These are phyloP conservation scores for Spathaspora hagerdaliae DNA, from an alignment of 805 yeast genomes.

Conservation along the genomic window DNA sequence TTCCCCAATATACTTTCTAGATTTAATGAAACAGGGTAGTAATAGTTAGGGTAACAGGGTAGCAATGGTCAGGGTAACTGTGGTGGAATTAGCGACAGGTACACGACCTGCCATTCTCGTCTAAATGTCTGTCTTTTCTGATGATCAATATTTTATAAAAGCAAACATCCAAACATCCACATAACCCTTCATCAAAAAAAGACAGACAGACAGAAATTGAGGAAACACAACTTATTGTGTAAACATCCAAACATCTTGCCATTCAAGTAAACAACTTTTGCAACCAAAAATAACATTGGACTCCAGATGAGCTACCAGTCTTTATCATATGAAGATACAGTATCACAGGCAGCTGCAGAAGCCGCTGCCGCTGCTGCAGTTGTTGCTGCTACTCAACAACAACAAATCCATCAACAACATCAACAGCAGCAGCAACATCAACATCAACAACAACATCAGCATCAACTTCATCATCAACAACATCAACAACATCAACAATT, in stretches of 20 bases:
- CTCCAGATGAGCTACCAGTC: background rate
- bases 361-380: slow-evolving; percentile 8
- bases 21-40: too few relatives aligned
- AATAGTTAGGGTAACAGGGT: too few relatives aligned
- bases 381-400: slow-evolving; percentile 3
- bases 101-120: too few relatives aligned
- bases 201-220: too few relatives aligned
- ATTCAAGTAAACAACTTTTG: background rate
- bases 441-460: slow-evolving; percentile 3
- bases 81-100: too few relatives aligned
- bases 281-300: background rate
- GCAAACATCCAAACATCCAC: background rate
- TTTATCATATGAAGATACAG: background rate
- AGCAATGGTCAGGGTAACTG: too few relatives aligned
- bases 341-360: slow-evolving; percentile 1
- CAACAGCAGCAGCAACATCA: slow-evolving; percentile 3
- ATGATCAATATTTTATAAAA: too few relatives aligned
- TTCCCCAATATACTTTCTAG: too few relatives aligned
- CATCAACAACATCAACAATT: background rate
- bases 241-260: slow-evolving; percentile 4
- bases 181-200: background rate
- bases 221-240: too few relatives aligned
- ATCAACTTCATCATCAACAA: slow-evolving; percentile 2
- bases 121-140: too few relatives aligned
- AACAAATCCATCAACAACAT: slow-evolving; percentile 2